phyloP scores from a whole-genome alignment of 2,329 filamentous ascomycete species.

The Neoarthrinium moseri region DNA sequence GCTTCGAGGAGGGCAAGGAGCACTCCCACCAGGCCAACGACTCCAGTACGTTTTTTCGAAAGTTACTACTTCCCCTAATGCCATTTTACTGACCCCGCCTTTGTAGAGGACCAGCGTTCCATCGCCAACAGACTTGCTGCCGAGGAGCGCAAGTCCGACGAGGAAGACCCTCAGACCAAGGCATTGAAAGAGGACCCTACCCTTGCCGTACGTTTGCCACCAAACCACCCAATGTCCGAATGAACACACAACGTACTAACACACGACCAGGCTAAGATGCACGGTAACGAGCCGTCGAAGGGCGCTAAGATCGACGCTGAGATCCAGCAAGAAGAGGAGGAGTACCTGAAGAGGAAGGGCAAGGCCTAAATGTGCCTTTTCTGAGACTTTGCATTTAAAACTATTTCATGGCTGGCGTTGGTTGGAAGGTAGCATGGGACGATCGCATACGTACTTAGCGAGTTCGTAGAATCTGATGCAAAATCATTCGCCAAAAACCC shows the following conservation, averaged over 20 bases:
- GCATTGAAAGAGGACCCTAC: conserved; percentile 60
- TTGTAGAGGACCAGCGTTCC: conserved; percentile 66
- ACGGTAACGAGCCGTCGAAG: conserved; percentile 72
- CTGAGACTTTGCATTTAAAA: background rate
- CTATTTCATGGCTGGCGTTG: conserved; percentile 1
- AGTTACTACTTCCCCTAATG: background rate
- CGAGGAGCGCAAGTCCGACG: conserved; percentile 46
- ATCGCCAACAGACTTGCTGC: conserved; percentile 71
- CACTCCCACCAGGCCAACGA: conserved; percentile 69
- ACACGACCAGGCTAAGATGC: conserved; percentile 51
- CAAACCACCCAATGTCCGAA: conserved; percentile 1
- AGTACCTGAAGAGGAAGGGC: conserved; percentile 61
- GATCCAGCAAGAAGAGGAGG: conserved; percentile 67
- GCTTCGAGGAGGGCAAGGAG: conserved; percentile 71
- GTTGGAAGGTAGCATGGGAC: conserved; percentile 2
- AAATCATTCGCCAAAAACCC: too few species aligned
- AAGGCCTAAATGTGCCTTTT: conserved; percentile 29
- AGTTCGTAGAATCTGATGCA: too few species aligned
- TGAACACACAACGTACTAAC: conserved; percentile 6
- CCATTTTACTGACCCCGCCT: conserved; percentile 16
- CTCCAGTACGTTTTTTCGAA: conserved; percentile 56
- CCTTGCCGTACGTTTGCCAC: conserved; percentile 42
- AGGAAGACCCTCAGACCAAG: conserved; percentile 42
- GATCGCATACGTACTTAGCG: background rate
- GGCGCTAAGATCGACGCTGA: conserved; percentile 72